Evolutionary conservation across 2,329 filamentous ascomycete genomes (phyloP), one percentile per base, ranked within the genome.

Genomic region (Daldinia sp.): DNA sequence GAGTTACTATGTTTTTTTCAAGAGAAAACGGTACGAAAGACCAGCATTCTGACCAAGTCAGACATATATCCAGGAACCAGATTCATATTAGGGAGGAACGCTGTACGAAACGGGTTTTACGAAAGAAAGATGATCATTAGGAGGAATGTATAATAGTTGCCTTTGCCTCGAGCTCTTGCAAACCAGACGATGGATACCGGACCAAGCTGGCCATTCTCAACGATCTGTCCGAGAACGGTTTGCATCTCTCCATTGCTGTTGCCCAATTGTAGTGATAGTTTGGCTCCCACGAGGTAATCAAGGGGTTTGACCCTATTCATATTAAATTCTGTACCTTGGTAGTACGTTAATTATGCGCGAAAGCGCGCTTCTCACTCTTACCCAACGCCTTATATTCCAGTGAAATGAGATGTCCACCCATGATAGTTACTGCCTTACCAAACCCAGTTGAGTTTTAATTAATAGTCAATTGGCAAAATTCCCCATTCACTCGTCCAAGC

Each of bases 401-500:
- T 25, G 21, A 3, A 43, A 1, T 35, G 8, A 10, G 19, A 7
- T 45, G 27, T 21, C 21, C 39, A 15, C 21, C 21, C 21, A 13
- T 11, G n/a, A 15, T 27, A 5, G 34, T 35, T 23, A 25, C 21
- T 45, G 6, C 21, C 15, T 13, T 13, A 9, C 11, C 7, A n/a
- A 10, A 15, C 7, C 11, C 13, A 25, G 11, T 23, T 7, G 27
- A 23, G 1, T 45, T 4, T 45, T 8, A n/a, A 9, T 45, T 8
- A n/a, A 9, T 7, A 2, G 21, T 13, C 8, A 27, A 27, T 45
- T 45, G 10, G 19, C 8, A 11, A 45, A 25, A 9, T 4, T 6
- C 23, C 15, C 25, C 13, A 35, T n/a, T 65, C 52, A 57, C 2
- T 50, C 39, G 3, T 45, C 11, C 37, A 73, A 58, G 0, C 77